Evolutionary conservation across 2,329 filamentous ascomycete species (phyloP).

Genomic region (Lachnellula arida): DNA sequence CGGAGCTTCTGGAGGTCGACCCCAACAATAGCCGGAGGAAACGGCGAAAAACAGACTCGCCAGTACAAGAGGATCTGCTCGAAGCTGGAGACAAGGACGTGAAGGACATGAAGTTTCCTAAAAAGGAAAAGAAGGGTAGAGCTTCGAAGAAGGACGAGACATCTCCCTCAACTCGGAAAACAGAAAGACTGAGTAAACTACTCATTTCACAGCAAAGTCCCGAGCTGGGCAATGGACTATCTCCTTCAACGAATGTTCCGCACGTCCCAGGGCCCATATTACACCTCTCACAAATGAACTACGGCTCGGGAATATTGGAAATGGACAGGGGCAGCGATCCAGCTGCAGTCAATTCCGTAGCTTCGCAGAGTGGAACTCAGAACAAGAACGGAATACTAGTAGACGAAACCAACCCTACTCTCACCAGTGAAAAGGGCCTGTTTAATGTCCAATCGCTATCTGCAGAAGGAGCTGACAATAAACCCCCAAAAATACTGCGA

Average conservation of each 20-base stretch:
- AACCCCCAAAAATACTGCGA: conserved; percentile 47
- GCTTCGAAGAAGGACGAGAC: neutral
- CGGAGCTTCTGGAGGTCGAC: conserved; percentile 28
- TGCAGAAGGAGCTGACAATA: conserved; percentile 12
- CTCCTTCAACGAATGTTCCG: neutral
- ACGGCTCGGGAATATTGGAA: no score
- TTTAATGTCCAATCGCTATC: neutral
- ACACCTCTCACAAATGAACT: no score
- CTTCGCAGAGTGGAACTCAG: no score
- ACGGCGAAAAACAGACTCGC: conserved; percentile 38
- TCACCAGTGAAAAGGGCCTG: neutral
- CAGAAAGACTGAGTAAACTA: neutral
- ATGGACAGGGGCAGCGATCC: no score
- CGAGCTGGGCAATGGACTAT: neutral
- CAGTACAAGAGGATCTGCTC: conserved; percentile 16
- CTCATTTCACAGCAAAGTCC: neutral
- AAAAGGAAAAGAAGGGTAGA: neutral
- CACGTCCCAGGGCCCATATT: neutral
- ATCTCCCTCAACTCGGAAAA: neutral
- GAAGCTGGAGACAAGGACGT: conserved; percentile 3
- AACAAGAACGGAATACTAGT: no score
- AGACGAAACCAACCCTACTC: no score
- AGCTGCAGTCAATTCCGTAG: no score
- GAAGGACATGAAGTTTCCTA: neutral
- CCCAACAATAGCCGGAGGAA: conserved; percentile 37